Evolutionary conservation across 1,139 yeast genomes (phyloP), one percentile per base, ranked within the genome.

Genomic region (Yamadazyma buinensis): DNA sequence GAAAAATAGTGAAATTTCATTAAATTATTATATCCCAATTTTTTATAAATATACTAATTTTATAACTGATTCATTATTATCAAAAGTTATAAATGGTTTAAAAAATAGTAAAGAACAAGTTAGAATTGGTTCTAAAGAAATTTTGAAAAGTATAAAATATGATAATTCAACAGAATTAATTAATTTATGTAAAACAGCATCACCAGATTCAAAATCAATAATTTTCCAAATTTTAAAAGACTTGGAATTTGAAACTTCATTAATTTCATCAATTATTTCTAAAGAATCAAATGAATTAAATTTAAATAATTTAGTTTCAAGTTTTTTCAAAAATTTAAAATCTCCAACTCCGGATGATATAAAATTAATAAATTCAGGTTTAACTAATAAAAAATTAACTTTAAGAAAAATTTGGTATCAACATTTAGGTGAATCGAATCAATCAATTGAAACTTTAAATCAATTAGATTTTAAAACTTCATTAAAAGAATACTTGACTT

Each of bases 211-310:
- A 40, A 85, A 88, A 43, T 59, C 51, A 2, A 38, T 53, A 6
- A 43, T 58, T 12, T 47, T 52, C 19, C 46, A 52, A 33, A 35
- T 73, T 15, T 47, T 83, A 12, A 41, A 51, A 0, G 41, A 29
- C 13, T 46, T 38, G 15, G 30, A 23, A 18, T 41, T 37, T 3
- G 37, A 46, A 11, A 46, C n/a, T 13, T 26, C 19, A 6, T 15
- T 29, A 7, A 22, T 87, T 24, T 44, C 69, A 2, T 70, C 83
- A 1, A 59, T 78, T 13, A 65, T 83, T 7, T 46, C 73, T 1
- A 88, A 86, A 49, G 97, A 90, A 50, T 75, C 78, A 35, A 86
- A 87, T 46, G 97, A 92, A 52, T 28, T 47, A 1, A 77, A 86
- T 0, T 64, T 87, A 32, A 43, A 61, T 2, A 61, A 66, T 5